phyloP scores from a whole-genome alignment of 2,329 filamentous ascomycete species.

The Diaporthe batatas region DNA sequence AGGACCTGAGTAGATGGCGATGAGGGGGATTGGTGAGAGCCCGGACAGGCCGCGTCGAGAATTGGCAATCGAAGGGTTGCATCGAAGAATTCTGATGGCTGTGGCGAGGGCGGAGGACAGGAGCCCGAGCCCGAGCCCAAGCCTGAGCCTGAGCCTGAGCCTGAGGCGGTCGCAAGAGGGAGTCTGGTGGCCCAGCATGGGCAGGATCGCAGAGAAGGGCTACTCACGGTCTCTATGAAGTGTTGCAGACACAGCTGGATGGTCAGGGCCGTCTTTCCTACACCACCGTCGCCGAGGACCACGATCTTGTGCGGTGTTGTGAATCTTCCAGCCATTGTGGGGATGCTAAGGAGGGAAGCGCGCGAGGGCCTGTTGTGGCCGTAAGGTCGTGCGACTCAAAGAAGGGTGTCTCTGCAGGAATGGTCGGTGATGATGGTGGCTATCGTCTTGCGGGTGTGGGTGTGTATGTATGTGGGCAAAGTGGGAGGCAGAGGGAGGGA shows the following conservation, averaged over 20 bases:
- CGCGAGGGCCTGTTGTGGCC: conserved; percentile 38
- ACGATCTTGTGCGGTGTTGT: conserved; percentile 85
- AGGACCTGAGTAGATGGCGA: neutral
- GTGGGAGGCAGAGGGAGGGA: neutral
- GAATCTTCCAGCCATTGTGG: conserved; percentile 86
- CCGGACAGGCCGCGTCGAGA: neutral
- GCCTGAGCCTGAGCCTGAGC: neutral
- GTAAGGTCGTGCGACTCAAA: conserved; percentile 46
- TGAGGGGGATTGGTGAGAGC: neutral
- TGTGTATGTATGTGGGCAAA: neutral
- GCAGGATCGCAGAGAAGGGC: conserved; percentile 13
- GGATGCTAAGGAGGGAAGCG: conserved; percentile 35
- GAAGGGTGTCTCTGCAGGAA: conserved; percentile 12
- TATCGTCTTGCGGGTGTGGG: neutral
- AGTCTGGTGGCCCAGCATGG: conserved; percentile 16
- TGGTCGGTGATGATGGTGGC: neutral
- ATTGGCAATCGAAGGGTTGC: conserved; percentile 5
- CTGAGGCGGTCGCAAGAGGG: neutral
- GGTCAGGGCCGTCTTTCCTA: conserved; percentile 93
- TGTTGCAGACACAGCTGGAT: conserved; percentile 98
- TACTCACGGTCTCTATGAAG: conserved; percentile 90
- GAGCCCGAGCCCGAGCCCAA: neutral
- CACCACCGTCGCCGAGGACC: conserved; percentile 93
- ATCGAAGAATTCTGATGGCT: neutral
- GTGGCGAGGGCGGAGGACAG: neutral